phyloP scores from a whole-genome alignment of 495 filamentous ascomycete genomes.

The Lepidopterella palustris region DNA sequence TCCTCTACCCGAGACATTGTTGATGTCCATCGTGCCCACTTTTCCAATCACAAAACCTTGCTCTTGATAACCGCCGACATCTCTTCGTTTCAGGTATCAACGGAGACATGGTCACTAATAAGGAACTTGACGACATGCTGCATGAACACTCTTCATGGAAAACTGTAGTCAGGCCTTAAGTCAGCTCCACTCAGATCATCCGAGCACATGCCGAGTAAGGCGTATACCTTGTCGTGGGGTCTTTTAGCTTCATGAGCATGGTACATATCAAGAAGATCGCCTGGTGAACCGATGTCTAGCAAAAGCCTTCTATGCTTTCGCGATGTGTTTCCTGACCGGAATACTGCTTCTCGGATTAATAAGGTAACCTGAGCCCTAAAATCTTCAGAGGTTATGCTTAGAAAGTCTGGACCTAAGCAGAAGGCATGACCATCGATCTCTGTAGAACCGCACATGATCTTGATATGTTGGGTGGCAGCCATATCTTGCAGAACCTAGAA shows the following conservation, averaged over 20 bases:
- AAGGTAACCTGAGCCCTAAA: slow-evolving; percentile 22
- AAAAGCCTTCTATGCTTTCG: slow-evolving; percentile 16
- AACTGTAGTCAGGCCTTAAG: slow-evolving; percentile 22
- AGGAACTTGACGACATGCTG: slow-evolving; percentile 20
- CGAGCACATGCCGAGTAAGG: slow-evolving; percentile 35
- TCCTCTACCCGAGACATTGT: slow-evolving; percentile 2
- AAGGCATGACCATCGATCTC: slow-evolving; percentile 28
- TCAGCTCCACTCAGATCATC: slow-evolving; percentile 17
- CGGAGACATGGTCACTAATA: slow-evolving; percentile 15
- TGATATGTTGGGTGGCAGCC: slow-evolving; percentile 28
- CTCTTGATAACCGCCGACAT: slow-evolving; percentile 21
- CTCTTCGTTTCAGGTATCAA: slow-evolving; percentile 17
- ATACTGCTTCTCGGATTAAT: slow-evolving; percentile 30
- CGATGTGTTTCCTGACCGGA: slow-evolving; percentile 22
- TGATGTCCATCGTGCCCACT: background rate
- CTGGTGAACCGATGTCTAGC: slow-evolving; percentile 10
- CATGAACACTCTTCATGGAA: slow-evolving; percentile 24
- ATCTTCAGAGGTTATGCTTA: background rate
- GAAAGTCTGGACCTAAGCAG: slow-evolving; percentile 2
- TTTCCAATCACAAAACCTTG: slow-evolving; percentile 11
- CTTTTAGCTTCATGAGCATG: slow-evolving; percentile 31
- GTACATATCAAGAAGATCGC: slow-evolving; percentile 36
- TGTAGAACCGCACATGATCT: slow-evolving; percentile 28
- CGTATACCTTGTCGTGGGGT: slow-evolving; percentile 36
- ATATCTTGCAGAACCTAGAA: slow-evolving; percentile 35